Percentiles rank a stretch among this genome's conserved stretches.
phyloP scores from a whole-genome alignment of 2,329 filamentous ascomycete species.

The Phyllosticta paracitricarpa region DNA sequence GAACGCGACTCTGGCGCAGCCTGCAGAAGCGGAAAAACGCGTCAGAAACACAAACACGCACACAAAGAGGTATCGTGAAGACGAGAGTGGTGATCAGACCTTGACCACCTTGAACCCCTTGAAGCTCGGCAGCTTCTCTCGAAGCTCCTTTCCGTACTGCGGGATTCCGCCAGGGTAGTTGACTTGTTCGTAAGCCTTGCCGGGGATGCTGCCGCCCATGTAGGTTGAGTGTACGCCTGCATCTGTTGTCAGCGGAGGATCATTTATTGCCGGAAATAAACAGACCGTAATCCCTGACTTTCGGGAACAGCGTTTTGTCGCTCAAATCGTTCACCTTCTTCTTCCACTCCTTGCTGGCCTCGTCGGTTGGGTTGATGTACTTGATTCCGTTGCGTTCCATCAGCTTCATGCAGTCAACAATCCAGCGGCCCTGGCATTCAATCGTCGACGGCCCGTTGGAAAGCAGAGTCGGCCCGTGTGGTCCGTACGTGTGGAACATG shows the following conservation, averaged over 20 bases:
- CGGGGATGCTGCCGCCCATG: conserved; percentile 37
- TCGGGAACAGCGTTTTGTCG: conserved; percentile 32
- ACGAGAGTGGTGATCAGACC: neutral
- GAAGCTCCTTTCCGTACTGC: conserved; percentile 29
- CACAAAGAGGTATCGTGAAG: too few relatives aligned
- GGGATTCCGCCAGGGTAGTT: conserved; percentile 31
- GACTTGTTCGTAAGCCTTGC: conserved; percentile 35
- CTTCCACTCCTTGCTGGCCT: conserved; percentile 32
- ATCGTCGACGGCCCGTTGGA: conserved; percentile 33
- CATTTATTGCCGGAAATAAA: neutral
- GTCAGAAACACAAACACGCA: too few relatives aligned
- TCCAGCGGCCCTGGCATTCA: conserved; percentile 32
- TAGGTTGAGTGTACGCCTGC: conserved; percentile 19
- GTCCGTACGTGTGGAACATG: conserved; percentile 28
- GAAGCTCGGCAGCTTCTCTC: conserved; percentile 26
- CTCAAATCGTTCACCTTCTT: conserved; percentile 30
- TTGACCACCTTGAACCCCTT: conserved; percentile 18
- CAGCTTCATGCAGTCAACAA: conserved; percentile 27
- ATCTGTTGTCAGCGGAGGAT: neutral
- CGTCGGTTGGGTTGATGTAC: conserved; percentile 26
- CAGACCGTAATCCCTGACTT: conserved; percentile 24
- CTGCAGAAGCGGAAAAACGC: too few relatives aligned
- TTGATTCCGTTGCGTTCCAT: conserved; percentile 19
- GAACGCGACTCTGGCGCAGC: too few relatives aligned
- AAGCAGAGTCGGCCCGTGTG: conserved; percentile 34